Evolutionary conservation across 2,329 filamentous ascomycete species (phyloP), one percentile per base, ranked within the genome.

Genomic region (Trichoderma arundinaceum): DNA sequence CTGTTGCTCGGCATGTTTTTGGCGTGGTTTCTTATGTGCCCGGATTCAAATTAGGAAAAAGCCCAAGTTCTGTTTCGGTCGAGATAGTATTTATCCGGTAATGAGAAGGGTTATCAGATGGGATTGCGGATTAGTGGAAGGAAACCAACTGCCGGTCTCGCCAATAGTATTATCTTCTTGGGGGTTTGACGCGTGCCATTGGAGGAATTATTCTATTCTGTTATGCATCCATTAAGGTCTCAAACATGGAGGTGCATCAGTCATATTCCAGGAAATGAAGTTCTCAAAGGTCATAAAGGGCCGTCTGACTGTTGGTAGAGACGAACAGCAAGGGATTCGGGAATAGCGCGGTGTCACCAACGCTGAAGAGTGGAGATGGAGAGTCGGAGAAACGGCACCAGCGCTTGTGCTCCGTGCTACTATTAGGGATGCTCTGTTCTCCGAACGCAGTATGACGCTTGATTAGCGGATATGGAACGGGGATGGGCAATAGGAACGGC

Each of bases 201-300:
- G 58, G 58, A 61, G 58, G 58, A 61, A 43, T 52, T 52, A 43
- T 41, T 49, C 17, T 52, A 35, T 17, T 57, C 48, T n/a, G 44
- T 38, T 32, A 19, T 52, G 46, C 58, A 51, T 2, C 22, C 22
- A 22, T 52, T 22, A 17, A 17, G 33, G 19, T 17, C 44, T 32
- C 46, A 49, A 8, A 32, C 38, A 41, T 17, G 13, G 22, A 51
- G 38, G 22, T 39, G 35, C 22, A 32, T 33, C 46, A 61, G 54
- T 33, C 58, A 32, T 32, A 15, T 41, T 51, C 32, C 9, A 43
- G 8, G 35, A 52, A 41, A 43, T 52, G n/a, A 52, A 9, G 10
- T 5, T 7, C 15, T 28, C 0, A 13, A 28, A 6, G 28, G 13
- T 12, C n/a, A 15, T 38, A 22, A 46, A 58, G 41, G 53, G 28